These are phyloP conservation scores for Coccomyxa subellipsoidea DNA, from an alignment of 163 green algal species.

Conservation along the genomic window DNA sequence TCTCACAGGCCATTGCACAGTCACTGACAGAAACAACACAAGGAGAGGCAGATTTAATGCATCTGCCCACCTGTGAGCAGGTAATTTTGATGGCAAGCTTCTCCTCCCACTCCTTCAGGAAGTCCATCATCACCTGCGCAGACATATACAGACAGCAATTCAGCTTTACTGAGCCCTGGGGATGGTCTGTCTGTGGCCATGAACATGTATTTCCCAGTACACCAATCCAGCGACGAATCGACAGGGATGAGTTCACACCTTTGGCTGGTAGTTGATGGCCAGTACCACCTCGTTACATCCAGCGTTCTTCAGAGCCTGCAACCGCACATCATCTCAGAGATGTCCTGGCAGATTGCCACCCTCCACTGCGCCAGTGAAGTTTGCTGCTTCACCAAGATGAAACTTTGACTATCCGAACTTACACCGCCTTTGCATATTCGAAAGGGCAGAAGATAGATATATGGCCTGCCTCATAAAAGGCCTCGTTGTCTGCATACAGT, in stretches of 20 bases:
- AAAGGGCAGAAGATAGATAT: too few species aligned
- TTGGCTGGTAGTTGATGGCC: conserved; percentile 95
- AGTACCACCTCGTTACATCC: conserved; percentile 92
- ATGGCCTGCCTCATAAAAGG: too few species aligned
- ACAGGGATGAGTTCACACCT: conserved; percentile 63
- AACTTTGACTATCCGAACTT: too few species aligned
- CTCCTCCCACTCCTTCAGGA: conserved; percentile 89
- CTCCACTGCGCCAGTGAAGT: background rate
- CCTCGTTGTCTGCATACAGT: too few species aligned
- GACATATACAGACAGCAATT: background rate
- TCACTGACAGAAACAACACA: too few species aligned
- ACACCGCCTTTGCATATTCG: too few species aligned
- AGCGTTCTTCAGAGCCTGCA: conserved; percentile 88
- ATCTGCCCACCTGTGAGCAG: conserved; percentile 67
- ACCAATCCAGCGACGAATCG: too few species aligned
- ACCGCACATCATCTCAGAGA: background rate
- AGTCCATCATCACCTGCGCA: conserved; percentile 88
- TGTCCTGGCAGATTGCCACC: background rate
- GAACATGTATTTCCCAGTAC: too few species aligned
- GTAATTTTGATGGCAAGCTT: conserved; percentile 92
- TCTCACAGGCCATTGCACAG: too few species aligned
- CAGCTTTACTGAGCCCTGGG: too few species aligned
- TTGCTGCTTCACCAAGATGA: too few species aligned
- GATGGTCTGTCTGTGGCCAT: too few species aligned
- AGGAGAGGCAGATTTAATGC: background rate